Base-by-base conservation (phyloP, 2,329 filamentous ascomycete species). In the Stromatinia cepivora region DNA sequence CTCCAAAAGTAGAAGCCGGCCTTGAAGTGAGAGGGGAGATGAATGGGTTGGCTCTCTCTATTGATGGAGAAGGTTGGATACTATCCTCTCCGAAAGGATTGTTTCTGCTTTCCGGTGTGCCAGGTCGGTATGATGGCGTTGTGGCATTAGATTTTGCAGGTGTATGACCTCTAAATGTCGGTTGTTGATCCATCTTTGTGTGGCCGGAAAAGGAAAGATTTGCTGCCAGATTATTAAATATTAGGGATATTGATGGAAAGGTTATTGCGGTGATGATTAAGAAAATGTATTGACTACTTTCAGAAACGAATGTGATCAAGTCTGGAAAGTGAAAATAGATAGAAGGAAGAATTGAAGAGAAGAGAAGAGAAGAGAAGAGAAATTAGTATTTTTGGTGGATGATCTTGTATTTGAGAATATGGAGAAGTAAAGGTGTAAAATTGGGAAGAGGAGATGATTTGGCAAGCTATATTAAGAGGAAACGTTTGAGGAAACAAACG, bases 1-100 rank as follows among this genome's bases (percentile, higher is more conserved):
- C 83, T 15, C 78, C 81, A 57, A 79, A 79, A 10, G 78, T 79
- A 1, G 82, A 84, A 15, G 76, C 78, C 28, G 82, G 81, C 76
- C 80, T 78, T 10, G 82, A 83, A 67, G 74, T 77, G 75, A 81
- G 80, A 6, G 82, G 82, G 36, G 77, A 73, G 3, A 31, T 10
- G 69, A 78, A 79, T 20, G 76, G 75, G 57, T 78, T 77, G 13
- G 59, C 64, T 70, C 66, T 69, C 31, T 67, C 53, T 28, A 36
- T 22, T 3, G 22, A 25, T 17, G 74, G 74, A 20, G 73, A 69
- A 22, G 73, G 73, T 34, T 74, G 74, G 13, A 74, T 71, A 45
- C 76, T 77, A n/a, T 76, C 74, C 13, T 78, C 76, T 54, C 65
- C 64, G 48, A 75, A 78, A 7, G 75, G 73, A 69, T 74, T 74